Evolutionary conservation across 306 rosid species (phyloP).

Genomic region (Notholithocarpus densiflorus): DNA sequence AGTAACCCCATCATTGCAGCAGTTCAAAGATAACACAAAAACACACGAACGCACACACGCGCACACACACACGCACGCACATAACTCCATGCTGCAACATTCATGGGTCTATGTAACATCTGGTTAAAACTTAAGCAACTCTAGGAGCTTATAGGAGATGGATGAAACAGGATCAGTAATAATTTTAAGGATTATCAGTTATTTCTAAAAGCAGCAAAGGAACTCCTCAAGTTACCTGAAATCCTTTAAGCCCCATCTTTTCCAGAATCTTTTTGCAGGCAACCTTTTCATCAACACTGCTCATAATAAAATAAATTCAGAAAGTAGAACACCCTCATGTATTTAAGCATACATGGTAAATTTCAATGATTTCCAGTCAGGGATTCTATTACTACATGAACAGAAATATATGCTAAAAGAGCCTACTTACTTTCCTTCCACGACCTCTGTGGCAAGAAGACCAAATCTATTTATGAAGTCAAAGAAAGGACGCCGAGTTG

Average conservation of each 20-base stretch:
- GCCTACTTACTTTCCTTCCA: constrained; percentile 67
- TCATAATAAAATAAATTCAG: constrained; percentile 24
- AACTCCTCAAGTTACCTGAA: constrained; percentile 69
- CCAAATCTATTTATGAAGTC: constrained; percentile 84
- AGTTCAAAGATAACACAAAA: background rate
- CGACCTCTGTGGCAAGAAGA: constrained; percentile 76
- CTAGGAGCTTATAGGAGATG: constrained; percentile 12
- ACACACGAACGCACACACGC: too few relatives aligned
- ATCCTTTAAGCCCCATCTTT: constrained; percentile 83
- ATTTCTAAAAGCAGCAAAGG: background rate
- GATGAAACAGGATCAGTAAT: constrained; percentile 4
- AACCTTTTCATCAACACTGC: constrained; percentile 75
- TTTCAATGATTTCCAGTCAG: constrained; percentile 13
- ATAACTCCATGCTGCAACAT: constrained; percentile 21
- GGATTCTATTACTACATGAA: constrained; percentile 6
- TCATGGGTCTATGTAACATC: constrained; percentile 18
- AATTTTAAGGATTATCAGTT: background rate
- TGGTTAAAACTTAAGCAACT: constrained; percentile 5
- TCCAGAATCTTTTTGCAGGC: constrained; percentile 75
- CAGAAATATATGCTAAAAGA: constrained; percentile 11
- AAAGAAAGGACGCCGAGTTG: constrained; percentile 88
- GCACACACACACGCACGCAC: too few relatives aligned
- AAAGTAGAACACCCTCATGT: constrained; percentile 17
- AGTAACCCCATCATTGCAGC: constrained; percentile 14
- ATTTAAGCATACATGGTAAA: constrained; percentile 6